Percentiles rank a stretch among this genome's conserved stretches.
These are phyloP conservation scores for Zalaria obscura DNA, from an alignment of 2,329 filamentous ascomycete species.

Conservation along the genomic window DNA sequence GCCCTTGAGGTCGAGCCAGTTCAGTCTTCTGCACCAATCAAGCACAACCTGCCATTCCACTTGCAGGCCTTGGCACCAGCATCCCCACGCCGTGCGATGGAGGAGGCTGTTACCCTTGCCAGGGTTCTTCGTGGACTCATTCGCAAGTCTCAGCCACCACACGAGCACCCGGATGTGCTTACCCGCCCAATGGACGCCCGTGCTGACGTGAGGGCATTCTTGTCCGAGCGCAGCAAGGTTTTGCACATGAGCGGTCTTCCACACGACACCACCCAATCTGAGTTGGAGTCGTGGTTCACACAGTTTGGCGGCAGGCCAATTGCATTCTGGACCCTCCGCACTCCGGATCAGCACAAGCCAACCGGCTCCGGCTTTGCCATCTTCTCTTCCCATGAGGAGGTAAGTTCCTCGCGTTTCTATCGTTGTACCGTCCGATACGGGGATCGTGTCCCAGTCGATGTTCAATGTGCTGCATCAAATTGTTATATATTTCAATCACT, in stretches of 20 bases:
- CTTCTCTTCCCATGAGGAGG: slow-evolving; percentile 98
- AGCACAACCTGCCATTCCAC: slow-evolving; percentile 96
- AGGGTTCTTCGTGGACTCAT: slow-evolving; percentile 85
- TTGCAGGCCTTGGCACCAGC: slow-evolving; percentile 90
- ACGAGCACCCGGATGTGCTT: slow-evolving; percentile 89
- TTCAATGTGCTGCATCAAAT: too few relatives aligned
- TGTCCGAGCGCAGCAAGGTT: slow-evolving; percentile 94
- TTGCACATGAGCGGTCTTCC: slow-evolving; percentile 95
- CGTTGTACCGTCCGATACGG: neutral
- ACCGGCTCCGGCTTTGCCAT: slow-evolving; percentile 96
- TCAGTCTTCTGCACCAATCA: slow-evolving; percentile 93
- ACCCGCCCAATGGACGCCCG: slow-evolving; percentile 92
- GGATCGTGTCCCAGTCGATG: too few relatives aligned
- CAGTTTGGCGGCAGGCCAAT: slow-evolving; percentile 96
- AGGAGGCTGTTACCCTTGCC: slow-evolving; percentile 88
- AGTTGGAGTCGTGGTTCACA: slow-evolving; percentile 98
- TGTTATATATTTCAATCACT: slow-evolving; percentile 1
- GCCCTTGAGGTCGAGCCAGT: slow-evolving; percentile 96
- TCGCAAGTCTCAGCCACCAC: slow-evolving; percentile 83
- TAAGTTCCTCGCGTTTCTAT: slow-evolving; percentile 32
- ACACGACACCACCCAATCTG: slow-evolving; percentile 95
- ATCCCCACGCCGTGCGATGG: slow-evolving; percentile 90
- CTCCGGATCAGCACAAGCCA: slow-evolving; percentile 98
- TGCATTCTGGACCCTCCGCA: slow-evolving; percentile 96
- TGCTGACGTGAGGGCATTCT: slow-evolving; percentile 88